These are phyloP conservation scores for Pulicaria dysenterica DNA, from an alignment of 129 eudicot genomes.

Conservation along the genomic window DNA sequence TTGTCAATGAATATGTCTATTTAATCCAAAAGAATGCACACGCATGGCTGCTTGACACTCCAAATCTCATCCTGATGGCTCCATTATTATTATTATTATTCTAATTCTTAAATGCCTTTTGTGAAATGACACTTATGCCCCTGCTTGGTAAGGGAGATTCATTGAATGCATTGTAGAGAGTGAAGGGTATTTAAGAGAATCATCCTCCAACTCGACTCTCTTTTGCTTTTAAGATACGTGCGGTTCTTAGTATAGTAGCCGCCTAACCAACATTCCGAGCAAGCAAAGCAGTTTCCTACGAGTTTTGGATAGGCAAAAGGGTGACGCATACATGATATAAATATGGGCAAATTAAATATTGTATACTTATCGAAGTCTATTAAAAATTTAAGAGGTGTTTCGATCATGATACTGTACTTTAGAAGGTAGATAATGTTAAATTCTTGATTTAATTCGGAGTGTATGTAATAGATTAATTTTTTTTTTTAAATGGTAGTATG, in stretches of 20 bases:
- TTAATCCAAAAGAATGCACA: slow-evolving; percentile 4
- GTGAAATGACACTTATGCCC: background rate
- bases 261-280: slow-evolving; percentile 20
- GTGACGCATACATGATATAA: background rate
- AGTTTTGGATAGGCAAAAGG: too few species aligned
- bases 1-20: slow-evolving; percentile 8
- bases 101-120: background rate
- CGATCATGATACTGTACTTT: too few species aligned
- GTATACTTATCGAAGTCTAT: too few species aligned
- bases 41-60: background rate
- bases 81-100: slow-evolving; percentile 5
- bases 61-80: slow-evolving; percentile 35
- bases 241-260: slow-evolving; percentile 29
- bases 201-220: background rate
- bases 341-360: too few species aligned
- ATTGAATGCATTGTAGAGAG: background rate
- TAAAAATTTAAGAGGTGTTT: too few species aligned
- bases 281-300: too few species aligned
- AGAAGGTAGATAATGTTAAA: too few species aligned
- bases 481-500: too few species aligned
- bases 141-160: slow-evolving; percentile 2
- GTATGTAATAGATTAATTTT: too few species aligned
- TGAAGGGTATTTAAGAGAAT: slow-evolving; percentile 6
- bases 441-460: too few species aligned
- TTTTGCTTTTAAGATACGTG: slow-evolving; percentile 18